A percentile compares a stretch with the other conserved stretches of the same genome.
Conservation (phyloP, 306 rosid genomes). For the Cicer yamashitae region DNA sequence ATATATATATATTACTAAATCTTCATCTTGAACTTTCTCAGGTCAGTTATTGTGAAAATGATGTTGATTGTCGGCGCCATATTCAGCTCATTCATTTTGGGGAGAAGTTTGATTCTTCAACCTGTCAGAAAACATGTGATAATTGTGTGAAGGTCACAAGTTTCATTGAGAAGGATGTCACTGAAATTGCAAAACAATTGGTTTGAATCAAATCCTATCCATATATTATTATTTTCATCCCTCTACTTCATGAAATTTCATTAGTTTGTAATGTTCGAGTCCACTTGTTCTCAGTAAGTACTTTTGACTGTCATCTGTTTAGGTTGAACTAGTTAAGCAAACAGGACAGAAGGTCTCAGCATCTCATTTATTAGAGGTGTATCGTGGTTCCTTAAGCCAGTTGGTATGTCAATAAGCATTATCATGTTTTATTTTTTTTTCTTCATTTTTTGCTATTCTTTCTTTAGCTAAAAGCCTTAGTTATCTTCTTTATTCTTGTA, state of each 20-base stretch:
- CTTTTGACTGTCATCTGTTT: constrained; percentile 45
- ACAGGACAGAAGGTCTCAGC: constrained; percentile 85
- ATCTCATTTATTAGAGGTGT: constrained; percentile 88
- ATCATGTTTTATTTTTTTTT: not conserved
- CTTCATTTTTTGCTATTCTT: constrained; percentile 20
- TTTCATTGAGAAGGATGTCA: constrained; percentile 85
- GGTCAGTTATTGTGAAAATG: constrained; percentile 95
- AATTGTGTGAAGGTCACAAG: constrained; percentile 77
- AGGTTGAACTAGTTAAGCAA: constrained; percentile 86
- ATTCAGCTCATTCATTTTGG: constrained; percentile 95
- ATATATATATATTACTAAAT: not conserved
- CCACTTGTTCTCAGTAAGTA: constrained; percentile 37
- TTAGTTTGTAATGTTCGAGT: constrained; percentile 38
- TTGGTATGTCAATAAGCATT: constrained; percentile 59
- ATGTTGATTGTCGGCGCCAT: constrained; percentile 88
- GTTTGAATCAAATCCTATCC: constrained; percentile 56
- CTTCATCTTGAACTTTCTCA: constrained; percentile 52
- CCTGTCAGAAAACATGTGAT: constrained; percentile 95
- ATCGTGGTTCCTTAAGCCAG: constrained; percentile 92
- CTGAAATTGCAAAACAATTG: constrained; percentile 83
- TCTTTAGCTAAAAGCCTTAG: constrained; percentile 32
- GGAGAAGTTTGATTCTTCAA: constrained; percentile 80
- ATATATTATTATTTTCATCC: constrained; percentile 31
- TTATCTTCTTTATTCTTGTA: constrained; percentile 34
- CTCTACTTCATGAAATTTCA: constrained; percentile 1